Conservation (phyloP, 2,329 filamentous ascomycete species). For the Fusarium devonianum region DNA sequence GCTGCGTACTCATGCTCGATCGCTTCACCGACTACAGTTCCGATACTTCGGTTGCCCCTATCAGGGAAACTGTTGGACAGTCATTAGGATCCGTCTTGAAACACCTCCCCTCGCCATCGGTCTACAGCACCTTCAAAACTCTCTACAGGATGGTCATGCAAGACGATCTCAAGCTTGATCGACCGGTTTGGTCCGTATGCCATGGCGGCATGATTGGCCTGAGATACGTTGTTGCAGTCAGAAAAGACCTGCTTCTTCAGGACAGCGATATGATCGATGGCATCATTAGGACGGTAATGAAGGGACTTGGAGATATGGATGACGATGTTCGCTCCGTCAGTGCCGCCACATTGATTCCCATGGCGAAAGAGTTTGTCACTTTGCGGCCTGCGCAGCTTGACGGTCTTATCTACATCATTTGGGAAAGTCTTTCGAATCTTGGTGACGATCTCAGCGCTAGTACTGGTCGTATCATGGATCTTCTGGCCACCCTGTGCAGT, state of each 20-base stretch:
- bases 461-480: conserved; percentile 97
- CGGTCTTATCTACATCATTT: conserved; percentile 89
- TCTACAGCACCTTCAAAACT: conserved; percentile 83
- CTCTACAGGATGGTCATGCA: conserved; percentile 93
- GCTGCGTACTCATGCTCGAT: conserved; percentile 96
- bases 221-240: conserved; percentile 91
- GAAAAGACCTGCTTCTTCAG: conserved; percentile 87
- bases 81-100: conserved; percentile 88
- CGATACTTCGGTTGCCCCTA: conserved; percentile 95
- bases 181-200: conserved; percentile 89
- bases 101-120: conserved; percentile 79
- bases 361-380: conserved; percentile 92
- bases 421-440: conserved; percentile 96
- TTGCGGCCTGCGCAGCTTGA: conserved; percentile 81
- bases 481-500: conserved; percentile 92
- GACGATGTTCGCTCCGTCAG: conserved; percentile 97
- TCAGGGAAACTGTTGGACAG: conserved; percentile 93
- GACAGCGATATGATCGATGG: conserved; percentile 90
- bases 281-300: conserved; percentile 91
- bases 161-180: conserved; percentile 75
- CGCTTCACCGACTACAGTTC: conserved; percentile 98
- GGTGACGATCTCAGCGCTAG: conserved; percentile 97
- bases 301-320: conserved; percentile 86
- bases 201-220: conserved; percentile 98
- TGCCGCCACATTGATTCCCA: conserved; percentile 95